Conservation (phyloP, 2,329 filamentous ascomycete species). For the Apiospora phragmitis region DNA sequence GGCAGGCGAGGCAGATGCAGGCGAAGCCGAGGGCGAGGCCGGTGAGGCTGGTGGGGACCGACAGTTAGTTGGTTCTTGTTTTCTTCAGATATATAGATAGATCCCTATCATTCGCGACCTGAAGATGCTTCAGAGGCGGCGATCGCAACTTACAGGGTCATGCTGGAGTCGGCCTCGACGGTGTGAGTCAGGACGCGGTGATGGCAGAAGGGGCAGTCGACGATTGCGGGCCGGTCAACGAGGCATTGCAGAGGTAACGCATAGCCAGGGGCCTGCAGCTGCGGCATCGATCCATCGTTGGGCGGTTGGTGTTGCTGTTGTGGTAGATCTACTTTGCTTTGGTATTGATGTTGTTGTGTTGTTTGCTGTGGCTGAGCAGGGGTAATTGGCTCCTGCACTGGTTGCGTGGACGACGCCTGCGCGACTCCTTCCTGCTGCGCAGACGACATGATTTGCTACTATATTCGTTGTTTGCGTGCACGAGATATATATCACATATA, state of each 20-base stretch:
- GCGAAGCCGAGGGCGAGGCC: slow-evolving; percentile 13
- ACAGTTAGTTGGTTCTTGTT: not conserved
- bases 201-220: slow-evolving; percentile 19
- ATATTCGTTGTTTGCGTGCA: not conserved
- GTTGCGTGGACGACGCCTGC: not conserved
- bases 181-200: slow-evolving; percentile 14
- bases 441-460: not conserved
- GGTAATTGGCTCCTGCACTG: not conserved
- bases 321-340: not conserved
- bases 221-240: slow-evolving; percentile 11
- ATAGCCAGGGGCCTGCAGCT: not conserved
- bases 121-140: too few relatives aligned
- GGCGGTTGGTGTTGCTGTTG: not conserved
- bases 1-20: slow-evolving; percentile 15
- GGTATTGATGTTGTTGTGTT: not conserved
- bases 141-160: slow-evolving; percentile 15
- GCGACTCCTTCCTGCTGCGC: not conserved
- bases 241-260: not conserved
- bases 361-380: slow-evolving; percentile 5
- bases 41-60: slow-evolving; percentile 1
- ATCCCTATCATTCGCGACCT: too few relatives aligned
- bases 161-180: slow-evolving; percentile 16
- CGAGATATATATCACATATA: not conserved
- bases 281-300: not conserved
- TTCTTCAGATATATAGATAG: not conserved